phyloP scores from a whole-genome alignment of 257 asterid genomes.

The Cordia subcordata region DNA sequence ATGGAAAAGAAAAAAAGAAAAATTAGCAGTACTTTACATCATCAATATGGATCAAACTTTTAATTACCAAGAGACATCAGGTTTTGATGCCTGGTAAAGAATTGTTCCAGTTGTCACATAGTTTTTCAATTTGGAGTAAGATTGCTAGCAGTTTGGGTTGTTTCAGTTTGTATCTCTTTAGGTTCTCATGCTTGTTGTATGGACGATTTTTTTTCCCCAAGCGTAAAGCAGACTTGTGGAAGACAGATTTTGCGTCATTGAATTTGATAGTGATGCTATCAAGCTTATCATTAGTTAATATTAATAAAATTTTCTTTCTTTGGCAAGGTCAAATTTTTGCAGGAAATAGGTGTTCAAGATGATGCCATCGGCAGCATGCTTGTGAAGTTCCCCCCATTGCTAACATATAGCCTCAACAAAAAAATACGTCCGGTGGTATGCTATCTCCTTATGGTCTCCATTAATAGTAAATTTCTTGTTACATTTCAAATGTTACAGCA shows the following conservation, averaged over 20 bases:
- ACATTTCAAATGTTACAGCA: background rate
- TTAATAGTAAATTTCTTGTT: slow-evolving; percentile 1
- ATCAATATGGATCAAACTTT: no score
- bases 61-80: no score
- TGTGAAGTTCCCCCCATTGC: slow-evolving; percentile 64
- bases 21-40: no score
- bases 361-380: slow-evolving; percentile 69
- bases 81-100: no score
- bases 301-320: slow-evolving; percentile 6
- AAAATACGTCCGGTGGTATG: slow-evolving; percentile 90
- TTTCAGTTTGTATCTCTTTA: no score
- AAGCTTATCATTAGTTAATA: background rate
- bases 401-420: slow-evolving; percentile 88
- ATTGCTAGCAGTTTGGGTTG: no score
- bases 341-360: slow-evolving; percentile 74
- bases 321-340: slow-evolving; percentile 76
- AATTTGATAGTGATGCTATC: background rate
- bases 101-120: no score
- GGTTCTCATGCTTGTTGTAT: background rate
- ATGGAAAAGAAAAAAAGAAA: no score
- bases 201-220: background rate
- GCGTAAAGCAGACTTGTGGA: background rate
- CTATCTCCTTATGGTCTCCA: slow-evolving; percentile 1
- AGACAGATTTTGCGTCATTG: background rate
- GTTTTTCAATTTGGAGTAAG: no score